Percentiles rank a stretch among this genome's conserved stretches.
Evolutionary conservation across 2,329 filamentous ascomycete genomes (phyloP).

Genomic region (Cladophialophora yegresii): DNA sequence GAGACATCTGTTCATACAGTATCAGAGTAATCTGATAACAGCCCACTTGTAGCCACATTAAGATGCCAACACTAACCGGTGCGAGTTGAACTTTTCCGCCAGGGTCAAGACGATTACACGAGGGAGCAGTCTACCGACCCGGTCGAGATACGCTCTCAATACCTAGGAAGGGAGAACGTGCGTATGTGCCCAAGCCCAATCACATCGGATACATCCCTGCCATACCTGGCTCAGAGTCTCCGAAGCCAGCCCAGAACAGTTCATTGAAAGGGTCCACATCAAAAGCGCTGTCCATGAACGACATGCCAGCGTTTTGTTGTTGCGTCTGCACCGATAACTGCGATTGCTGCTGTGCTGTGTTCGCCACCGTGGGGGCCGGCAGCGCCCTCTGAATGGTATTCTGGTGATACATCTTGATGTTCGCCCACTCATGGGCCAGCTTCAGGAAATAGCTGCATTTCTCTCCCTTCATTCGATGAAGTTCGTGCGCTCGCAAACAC

Average conservation of each 20-base stretch:
- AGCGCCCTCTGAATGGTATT: slow-evolving; percentile 19
- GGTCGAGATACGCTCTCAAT: neutral
- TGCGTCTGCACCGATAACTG: neutral
- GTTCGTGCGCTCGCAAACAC: slow-evolving; percentile 17
- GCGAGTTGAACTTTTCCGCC: too few relatives aligned
- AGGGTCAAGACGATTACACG: too few relatives aligned
- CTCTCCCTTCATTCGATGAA: slow-evolving; percentile 12
- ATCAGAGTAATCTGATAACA: neutral
- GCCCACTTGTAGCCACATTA: neutral
- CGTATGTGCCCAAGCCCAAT: neutral
- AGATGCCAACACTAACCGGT: neutral
- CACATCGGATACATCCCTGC: slow-evolving; percentile 12
- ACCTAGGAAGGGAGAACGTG: neutral
- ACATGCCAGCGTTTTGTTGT: neutral
- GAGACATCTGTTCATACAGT: neutral
- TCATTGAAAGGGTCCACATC: slow-evolving; percentile 24
- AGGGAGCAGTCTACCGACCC: too few relatives aligned
- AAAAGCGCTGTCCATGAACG: slow-evolving; percentile 12
- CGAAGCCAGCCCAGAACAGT: slow-evolving; percentile 22
- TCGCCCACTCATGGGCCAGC: slow-evolving; percentile 20
- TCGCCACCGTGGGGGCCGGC: neutral
- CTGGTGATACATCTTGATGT: slow-evolving; percentile 24
- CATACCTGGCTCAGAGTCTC: slow-evolving; percentile 8
- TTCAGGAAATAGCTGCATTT: slow-evolving; percentile 20
- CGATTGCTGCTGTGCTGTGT: neutral